phyloP scores from a whole-genome alignment of 331 rosid species.

The Erythrophleum ivorense region DNA sequence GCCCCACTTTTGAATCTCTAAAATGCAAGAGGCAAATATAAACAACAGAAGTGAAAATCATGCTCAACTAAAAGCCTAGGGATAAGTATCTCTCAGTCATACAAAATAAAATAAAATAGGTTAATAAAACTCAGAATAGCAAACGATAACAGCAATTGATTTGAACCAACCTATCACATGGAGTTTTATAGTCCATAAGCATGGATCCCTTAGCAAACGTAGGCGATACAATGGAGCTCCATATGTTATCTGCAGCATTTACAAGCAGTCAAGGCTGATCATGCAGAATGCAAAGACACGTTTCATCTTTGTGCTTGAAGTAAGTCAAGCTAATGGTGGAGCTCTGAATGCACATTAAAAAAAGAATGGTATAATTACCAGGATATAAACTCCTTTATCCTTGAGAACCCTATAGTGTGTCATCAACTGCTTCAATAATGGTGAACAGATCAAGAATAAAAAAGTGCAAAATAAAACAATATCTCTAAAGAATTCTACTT shows the following conservation, averaged over 20 bases:
- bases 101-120: not conserved
- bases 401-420: constrained; percentile 96
- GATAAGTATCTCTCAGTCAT: not conserved
- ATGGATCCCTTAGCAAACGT: constrained; percentile 61
- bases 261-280: constrained; percentile 33
- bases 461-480: constrained; percentile 41
- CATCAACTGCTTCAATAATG: constrained; percentile 93
- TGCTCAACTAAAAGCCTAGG: constrained; percentile 20
- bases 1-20: not conserved
- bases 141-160: constrained; percentile 21
- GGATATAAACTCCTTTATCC: constrained; percentile 84
- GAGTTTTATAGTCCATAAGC: constrained; percentile 70
- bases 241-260: constrained; percentile 70
- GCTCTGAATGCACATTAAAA: constrained; percentile 17
- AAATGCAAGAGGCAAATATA: constrained; percentile 8
- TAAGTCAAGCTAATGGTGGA: constrained; percentile 19
- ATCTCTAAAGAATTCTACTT: constrained; percentile 27
- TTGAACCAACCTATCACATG: constrained; percentile 81
- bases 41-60: constrained; percentile 24
- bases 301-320: constrained; percentile 3
- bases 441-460: constrained; percentile 79
- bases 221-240: constrained; percentile 83
- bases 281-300: constrained; percentile 21
- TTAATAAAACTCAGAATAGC: constrained; percentile 21
- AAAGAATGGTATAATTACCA: constrained; percentile 58